A percentile compares a stretch with the other conserved stretches of the same genome.
Conservation (phyloP, 73 alveolate species). For the Tetrahymena thermophila region DNA sequence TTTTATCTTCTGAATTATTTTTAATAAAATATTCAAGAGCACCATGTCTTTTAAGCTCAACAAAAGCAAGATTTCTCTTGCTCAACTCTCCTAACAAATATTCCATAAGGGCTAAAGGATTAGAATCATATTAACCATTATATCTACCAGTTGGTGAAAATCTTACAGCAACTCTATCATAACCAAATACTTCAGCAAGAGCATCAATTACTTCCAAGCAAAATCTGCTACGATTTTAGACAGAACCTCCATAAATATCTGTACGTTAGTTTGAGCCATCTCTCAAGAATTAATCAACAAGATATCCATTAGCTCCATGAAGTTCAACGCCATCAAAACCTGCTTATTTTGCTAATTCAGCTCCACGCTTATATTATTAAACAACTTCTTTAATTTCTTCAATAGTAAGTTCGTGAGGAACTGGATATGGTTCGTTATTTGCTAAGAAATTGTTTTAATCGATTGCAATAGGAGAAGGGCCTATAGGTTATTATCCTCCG, state of each 20-base stretch:
- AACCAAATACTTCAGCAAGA: conserved; percentile 32
- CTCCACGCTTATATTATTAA: conserved; percentile 55
- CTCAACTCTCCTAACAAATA: conserved; percentile 3
- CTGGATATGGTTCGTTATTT: background rate
- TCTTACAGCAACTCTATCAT: conserved; percentile 47
- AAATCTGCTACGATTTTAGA: conserved; percentile 72
- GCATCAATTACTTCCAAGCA: conserved; percentile 59
- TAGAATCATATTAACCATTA: conserved; percentile 42
- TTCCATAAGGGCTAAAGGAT: conserved; percentile 35
- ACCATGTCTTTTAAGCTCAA: conserved; percentile 29
- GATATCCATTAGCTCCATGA: conserved; percentile 66
- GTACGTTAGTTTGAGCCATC: conserved; percentile 62
- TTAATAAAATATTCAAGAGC: background rate
- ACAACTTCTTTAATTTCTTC: conserved; percentile 61
- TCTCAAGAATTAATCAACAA: conserved; percentile 61
- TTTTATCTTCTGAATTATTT: background rate
- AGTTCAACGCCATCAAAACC: conserved; percentile 91
- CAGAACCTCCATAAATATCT: conserved; percentile 84
- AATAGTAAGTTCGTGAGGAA: conserved; percentile 25
- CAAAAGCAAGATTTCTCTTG: conserved; percentile 10
- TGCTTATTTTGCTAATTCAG: conserved; percentile 66
- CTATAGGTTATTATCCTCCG: conserved; percentile 19
- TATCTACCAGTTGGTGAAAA: conserved; percentile 42
- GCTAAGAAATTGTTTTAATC: background rate
- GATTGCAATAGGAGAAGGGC: conserved; percentile 33